Base-by-base conservation (phyloP, 31 red algal species). In the Odonthalia washingtoniensis region DNA sequence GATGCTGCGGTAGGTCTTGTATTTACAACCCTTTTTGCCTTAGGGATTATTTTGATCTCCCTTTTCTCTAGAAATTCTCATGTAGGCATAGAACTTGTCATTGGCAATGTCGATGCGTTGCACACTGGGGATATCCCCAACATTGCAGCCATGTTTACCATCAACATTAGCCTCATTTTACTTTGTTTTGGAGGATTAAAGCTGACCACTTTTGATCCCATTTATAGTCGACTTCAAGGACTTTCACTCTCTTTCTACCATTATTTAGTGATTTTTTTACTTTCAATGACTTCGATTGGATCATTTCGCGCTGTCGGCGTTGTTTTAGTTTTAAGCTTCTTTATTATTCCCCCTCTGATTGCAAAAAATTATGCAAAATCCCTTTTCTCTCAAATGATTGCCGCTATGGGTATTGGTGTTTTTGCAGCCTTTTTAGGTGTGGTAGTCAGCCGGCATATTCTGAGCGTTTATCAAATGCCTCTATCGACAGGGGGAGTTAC, bases 11-110 rank as follows among this genome's bases (percentile, higher is more conserved):
- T 35, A 30, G 27, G 64, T 67, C 30, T 67, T 35, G 64, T 67
- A 30, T 67, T 67, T 67, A 67, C 64, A 30, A 67, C 64, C 27
- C 64, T 67, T 67, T 67, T 67, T 35, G 64, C 64, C 30, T 35
- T 67, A 30, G 64, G 64, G 30, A 35, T 67, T 35, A 35, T 67
- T 35, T 33, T 67, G 64, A 35, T 67, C 33, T 35, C 27, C 30
- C 64, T 67, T 33, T 67, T 67, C 33, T 30, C 64, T 33, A 35
- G 64, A 33, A 35, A 35, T 67, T 44, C 42, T 44, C 42, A 44
- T 44, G 33, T 67, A 30, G 30, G 33, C 33, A 67, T 67, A 67
- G 64, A 67, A 67, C 33, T 67, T 35, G 27, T 67, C 33, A 67
- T 35, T 30, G 64, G 64, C 30, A 67, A 67, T 33, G 27, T 67